Evolutionary conservation across 108 stramenopile genomes (phyloP).

Genomic region (Cylindrotheca fusiformis): DNA sequence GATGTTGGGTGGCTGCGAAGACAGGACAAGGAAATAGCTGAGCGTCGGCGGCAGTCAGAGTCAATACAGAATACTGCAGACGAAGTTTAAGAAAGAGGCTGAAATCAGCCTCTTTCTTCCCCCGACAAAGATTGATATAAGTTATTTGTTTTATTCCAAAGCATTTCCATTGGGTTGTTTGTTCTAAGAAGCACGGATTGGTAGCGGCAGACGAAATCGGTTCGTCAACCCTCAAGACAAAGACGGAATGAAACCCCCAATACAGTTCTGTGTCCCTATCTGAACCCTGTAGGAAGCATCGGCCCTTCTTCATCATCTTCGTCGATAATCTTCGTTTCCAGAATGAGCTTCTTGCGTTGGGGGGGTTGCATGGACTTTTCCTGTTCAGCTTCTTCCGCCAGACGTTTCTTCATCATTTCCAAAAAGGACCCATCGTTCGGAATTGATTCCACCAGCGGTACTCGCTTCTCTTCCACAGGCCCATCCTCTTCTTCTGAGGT

Average conservation of each 20-base stretch:
- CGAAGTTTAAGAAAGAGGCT: too few relatives aligned
- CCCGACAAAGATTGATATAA: too few relatives aligned
- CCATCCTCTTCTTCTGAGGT: not conserved
- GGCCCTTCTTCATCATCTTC: conserved; percentile 21
- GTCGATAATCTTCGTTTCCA: conserved; percentile 13
- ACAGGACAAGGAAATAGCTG: conserved; percentile 19
- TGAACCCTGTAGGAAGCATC: conserved; percentile 3
- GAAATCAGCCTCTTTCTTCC: too few relatives aligned
- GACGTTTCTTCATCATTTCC: conserved; percentile 54
- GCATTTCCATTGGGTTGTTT: too few relatives aligned
- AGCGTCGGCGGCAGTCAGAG: not conserved
- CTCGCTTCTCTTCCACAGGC: not conserved
- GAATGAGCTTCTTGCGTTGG: not conserved
- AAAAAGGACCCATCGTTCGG: conserved; percentile 70
- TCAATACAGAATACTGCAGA: too few relatives aligned
- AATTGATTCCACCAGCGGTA: conserved; percentile 15
- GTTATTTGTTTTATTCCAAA: too few relatives aligned
- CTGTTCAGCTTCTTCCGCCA: conserved; percentile 20
- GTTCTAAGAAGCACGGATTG: too few relatives aligned
- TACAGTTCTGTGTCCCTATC: too few relatives aligned
- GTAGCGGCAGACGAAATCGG: too few relatives aligned
- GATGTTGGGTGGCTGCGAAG: conserved; percentile 36
- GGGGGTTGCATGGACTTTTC: not conserved
- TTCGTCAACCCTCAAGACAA: too few relatives aligned
- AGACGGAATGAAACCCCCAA: too few relatives aligned